These are phyloP conservation scores for Tilletia walkeri DNA, from an alignment of 1,284 basidiomycete genomes.

Conservation along the genomic window DNA sequence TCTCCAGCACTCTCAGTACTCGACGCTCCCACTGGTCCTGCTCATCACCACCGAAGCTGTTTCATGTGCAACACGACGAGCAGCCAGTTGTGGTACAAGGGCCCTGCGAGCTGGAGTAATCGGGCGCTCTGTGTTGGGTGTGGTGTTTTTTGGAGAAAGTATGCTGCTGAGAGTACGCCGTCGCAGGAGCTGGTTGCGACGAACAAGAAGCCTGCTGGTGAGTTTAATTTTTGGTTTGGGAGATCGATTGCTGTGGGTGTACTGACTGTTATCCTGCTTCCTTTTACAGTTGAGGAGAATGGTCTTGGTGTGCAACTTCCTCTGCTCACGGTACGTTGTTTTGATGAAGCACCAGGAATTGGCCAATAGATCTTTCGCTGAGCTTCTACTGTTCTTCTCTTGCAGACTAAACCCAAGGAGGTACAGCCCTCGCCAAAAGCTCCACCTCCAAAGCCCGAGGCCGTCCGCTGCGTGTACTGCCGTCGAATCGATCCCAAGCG, in stretches of 20 bases:
- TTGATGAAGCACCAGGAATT: background rate
- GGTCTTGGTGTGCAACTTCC: slow-evolving; percentile 32
- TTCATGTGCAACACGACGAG: slow-evolving; percentile 44
- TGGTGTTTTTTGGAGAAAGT: slow-evolving; percentile 54
- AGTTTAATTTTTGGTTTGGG: background rate
- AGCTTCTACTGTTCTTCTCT: background rate
- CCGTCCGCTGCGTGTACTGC: slow-evolving; percentile 50
- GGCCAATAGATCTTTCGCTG: background rate
- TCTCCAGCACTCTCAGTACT: slow-evolving; percentile 42
- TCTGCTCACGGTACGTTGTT: background rate
- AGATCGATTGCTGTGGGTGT: background rate
- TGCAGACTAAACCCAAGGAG: background rate
- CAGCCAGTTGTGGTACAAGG: slow-evolving; percentile 51
- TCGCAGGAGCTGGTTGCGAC: slow-evolving; percentile 39
- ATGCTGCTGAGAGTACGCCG: slow-evolving; percentile 43
- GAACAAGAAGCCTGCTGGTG: slow-evolving; percentile 32
- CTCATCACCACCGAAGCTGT: slow-evolving; percentile 25
- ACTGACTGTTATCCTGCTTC: background rate
- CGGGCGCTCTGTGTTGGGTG: slow-evolving; percentile 48
- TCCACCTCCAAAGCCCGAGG: slow-evolving; percentile 25
- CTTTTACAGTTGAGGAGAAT: slow-evolving; percentile 28
- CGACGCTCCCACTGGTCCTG: background rate
- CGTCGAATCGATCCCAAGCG: slow-evolving; percentile 47
- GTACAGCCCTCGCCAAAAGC: background rate
- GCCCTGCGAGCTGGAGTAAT: slow-evolving; percentile 38